Percentiles rank a stretch among this genome's conserved stretches.
These are phyloP conservation scores for Artemisia annua DNA, from an alignment of 129 eudicot genomes.

Conservation along the genomic window DNA sequence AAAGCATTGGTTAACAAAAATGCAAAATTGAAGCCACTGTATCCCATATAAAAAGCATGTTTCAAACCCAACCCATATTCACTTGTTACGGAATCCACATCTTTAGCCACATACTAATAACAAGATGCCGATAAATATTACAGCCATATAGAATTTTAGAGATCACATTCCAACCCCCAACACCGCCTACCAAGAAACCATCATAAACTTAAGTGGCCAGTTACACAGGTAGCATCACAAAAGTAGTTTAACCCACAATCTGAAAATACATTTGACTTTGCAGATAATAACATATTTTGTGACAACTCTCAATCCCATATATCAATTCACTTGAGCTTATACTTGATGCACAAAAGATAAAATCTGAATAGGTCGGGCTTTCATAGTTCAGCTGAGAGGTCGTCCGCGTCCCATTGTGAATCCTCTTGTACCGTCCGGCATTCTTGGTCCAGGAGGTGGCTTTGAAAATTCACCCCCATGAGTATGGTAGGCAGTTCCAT, in stretches of 20 bases:
- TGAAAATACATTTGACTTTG: constrained; percentile 19
- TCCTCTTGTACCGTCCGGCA: constrained; percentile 98
- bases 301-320: constrained; percentile 12
- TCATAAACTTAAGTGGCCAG: constrained; percentile 21
- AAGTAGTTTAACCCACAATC: constrained; percentile 20
- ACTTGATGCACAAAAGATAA: constrained; percentile 6
- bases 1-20: too few relatives aligned
- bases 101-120: neutral
- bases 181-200: neutral
- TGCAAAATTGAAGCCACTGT: too few relatives aligned
- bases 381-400: constrained; percentile 37
- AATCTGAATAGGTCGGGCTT: constrained; percentile 16
- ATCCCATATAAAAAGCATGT: neutral
- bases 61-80: neutral
- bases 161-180: constrained; percentile 6
- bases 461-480: constrained; percentile 63
- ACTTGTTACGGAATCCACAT: neutral
- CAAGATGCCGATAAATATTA: neutral
- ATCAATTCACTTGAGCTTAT: neutral
- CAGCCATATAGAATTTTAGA: neutral
- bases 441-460: constrained; percentile 96
- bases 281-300: constrained; percentile 16
- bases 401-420: constrained; percentile 95
- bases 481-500: constrained; percentile 41
- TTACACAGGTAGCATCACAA: constrained; percentile 25